These are phyloP conservation scores for Hypoxylon rubiginosum DNA, from an alignment of 2,329 filamentous ascomycete species.

Conservation along the genomic window DNA sequence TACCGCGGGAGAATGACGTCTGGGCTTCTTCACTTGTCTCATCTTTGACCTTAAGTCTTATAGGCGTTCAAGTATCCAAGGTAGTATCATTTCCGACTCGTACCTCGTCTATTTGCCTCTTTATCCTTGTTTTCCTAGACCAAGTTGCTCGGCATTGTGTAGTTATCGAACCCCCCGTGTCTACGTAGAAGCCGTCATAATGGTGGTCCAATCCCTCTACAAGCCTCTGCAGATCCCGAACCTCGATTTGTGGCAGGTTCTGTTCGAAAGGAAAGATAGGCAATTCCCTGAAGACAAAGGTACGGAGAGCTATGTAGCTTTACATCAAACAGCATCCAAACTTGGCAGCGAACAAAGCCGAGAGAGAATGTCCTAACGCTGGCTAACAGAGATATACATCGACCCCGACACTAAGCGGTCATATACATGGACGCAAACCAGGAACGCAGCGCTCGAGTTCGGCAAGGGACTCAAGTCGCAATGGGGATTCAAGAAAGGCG, in stretches of 20 bases:
- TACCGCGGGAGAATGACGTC: constrained; percentile 18
- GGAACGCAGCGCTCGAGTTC: constrained; percentile 77
- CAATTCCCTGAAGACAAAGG: constrained; percentile 80
- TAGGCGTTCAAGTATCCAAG: neutral
- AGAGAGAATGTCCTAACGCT: constrained; percentile 8
- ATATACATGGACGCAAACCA: constrained; percentile 80
- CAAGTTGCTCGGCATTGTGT: neutral
- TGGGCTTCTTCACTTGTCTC: neutral
- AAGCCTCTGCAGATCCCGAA: constrained; percentile 77
- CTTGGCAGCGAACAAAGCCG: neutral
- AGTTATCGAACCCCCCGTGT: neutral
- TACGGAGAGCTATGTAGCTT: constrained; percentile 54
- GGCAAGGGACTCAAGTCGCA: constrained; percentile 81
- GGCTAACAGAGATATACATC: constrained; percentile 62
- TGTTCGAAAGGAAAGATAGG: constrained; percentile 78
- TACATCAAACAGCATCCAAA: neutral
- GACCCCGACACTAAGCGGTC: constrained; percentile 76
- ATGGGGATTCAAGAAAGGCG: constrained; percentile 85
- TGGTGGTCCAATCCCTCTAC: constrained; percentile 79
- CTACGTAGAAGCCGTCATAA: constrained; percentile 53
- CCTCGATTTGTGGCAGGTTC: constrained; percentile 81
- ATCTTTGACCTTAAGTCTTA: constrained; percentile 1
- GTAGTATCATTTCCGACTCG: neutral
- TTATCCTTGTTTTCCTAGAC: neutral
- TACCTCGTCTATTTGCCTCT: neutral